These are phyloP conservation scores for Arthrobotrys iridis DNA, from an alignment of 2,329 filamentous ascomycete genomes.

Conservation along the genomic window DNA sequence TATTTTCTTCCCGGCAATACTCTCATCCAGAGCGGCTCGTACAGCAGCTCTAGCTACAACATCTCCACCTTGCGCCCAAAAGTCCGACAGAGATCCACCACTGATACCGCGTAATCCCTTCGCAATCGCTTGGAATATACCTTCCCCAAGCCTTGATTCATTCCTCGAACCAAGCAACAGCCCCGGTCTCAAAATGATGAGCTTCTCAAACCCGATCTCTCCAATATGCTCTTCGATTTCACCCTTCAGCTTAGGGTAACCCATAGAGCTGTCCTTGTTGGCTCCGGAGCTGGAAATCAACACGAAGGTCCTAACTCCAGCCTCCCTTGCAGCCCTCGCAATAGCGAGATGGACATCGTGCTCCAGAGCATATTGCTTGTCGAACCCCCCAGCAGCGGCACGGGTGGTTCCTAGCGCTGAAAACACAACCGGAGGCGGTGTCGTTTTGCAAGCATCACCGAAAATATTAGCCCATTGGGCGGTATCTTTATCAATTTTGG, in stretches of 20 bases:
- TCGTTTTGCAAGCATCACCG: constrained; percentile 53
- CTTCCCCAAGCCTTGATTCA: constrained; percentile 70
- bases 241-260: constrained; percentile 79
- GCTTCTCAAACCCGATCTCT: constrained; percentile 77
- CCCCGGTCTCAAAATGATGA: constrained; percentile 78
- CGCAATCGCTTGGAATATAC: constrained; percentile 68
- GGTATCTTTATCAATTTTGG: constrained; percentile 65
- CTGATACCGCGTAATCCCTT: constrained; percentile 68
- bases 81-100: constrained; percentile 69
- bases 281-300: constrained; percentile 72
- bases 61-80: constrained; percentile 76
- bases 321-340: constrained; percentile 76
- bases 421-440: constrained; percentile 75
- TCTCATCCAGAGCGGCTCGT: constrained; percentile 69
- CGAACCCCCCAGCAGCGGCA: constrained; percentile 76
- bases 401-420: constrained; percentile 84
- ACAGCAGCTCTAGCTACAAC: constrained; percentile 77
- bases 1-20: constrained; percentile 69
- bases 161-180: constrained; percentile 77
- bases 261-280: constrained; percentile 67
- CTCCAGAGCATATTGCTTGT: constrained; percentile 86
- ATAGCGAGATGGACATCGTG: constrained; percentile 84
- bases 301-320: constrained; percentile 78
- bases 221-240: constrained; percentile 83
- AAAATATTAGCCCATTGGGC: constrained; percentile 72